phyloP scores from a whole-genome alignment of 2,329 filamentous ascomycete genomes.

The Albifimbria verrucaria region DNA sequence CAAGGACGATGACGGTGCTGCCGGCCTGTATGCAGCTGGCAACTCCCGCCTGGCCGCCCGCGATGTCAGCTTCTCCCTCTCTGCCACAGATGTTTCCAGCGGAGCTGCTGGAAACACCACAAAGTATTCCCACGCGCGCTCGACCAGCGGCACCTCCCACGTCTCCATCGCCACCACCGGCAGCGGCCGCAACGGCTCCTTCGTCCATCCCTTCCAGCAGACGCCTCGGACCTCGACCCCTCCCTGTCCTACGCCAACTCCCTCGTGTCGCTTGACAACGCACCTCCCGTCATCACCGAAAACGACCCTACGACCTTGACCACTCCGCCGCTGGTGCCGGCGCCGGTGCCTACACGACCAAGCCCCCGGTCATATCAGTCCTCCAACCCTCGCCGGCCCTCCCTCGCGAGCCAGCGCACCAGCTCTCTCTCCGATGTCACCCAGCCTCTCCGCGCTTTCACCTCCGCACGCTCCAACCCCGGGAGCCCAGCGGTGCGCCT shows the following conservation, averaged over 20 bases:
- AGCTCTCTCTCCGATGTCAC: conserved; percentile 30
- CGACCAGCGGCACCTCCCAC: conserved; percentile 57
- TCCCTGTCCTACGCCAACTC: conserved; percentile 58
- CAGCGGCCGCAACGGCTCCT: conserved; percentile 48
- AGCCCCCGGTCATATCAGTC: conserved; percentile 6
- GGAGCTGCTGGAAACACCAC: conserved; percentile 23
- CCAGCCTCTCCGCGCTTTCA: conserved; percentile 21
- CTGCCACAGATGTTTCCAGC: conserved; percentile 27
- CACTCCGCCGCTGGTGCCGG: conserved; percentile 11
- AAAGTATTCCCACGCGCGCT: conserved; percentile 54
- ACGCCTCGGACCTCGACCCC: conserved; percentile 59
- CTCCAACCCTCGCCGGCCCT: conserved; percentile 24
- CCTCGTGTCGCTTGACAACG: conserved; percentile 46
- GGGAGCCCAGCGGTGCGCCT: conserved; percentile 16
- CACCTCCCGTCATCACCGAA: conserved; percentile 49
- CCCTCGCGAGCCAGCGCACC: conserved; percentile 29
- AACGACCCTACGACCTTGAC: conserved; percentile 33
- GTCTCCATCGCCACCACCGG: conserved; percentile 52
- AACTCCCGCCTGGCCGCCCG: conserved; percentile 18
- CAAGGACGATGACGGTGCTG: conserved; percentile 21
- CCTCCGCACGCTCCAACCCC: conserved; percentile 17
- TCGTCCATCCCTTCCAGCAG: conserved; percentile 64
- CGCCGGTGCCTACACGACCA: conserved; percentile 4
- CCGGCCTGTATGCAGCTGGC: conserved; percentile 11
- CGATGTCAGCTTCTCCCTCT: conserved; percentile 47